phyloP scores from a whole-genome alignment of 2,329 filamentous ascomycete genomes.

The Venturia carpophila region DNA sequence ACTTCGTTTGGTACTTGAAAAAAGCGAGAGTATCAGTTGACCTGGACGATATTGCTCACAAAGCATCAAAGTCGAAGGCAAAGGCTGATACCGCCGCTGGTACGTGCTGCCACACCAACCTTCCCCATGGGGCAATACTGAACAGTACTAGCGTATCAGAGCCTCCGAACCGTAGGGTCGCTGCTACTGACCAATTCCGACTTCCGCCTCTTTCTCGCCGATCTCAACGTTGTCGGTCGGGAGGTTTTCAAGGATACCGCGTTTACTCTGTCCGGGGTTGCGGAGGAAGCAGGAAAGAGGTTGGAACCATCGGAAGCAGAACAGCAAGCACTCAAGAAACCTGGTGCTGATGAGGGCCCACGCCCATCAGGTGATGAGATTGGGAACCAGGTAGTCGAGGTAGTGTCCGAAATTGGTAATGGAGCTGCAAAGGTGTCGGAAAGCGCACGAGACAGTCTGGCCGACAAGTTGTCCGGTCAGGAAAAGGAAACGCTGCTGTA shows the following conservation, averaged over 20 bases:
- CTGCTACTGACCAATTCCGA: conserved; percentile 85
- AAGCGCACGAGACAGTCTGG: conserved; percentile 61
- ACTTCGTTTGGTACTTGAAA: conserved; percentile 78
- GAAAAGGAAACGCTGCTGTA: conserved; percentile 66
- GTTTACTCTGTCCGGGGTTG: conserved; percentile 66
- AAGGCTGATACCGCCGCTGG: conserved; percentile 65
- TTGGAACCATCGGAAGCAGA: conserved; percentile 62
- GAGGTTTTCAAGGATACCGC: conserved; percentile 85
- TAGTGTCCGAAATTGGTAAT: conserved; percentile 31
- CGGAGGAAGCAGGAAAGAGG: conserved; percentile 64
- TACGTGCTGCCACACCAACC: conserved; percentile 30
- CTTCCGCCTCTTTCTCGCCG: conserved; percentile 77
- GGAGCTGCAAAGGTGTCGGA: conserved; percentile 41
- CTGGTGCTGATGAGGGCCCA: conserved; percentile 36
- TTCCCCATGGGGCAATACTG: conserved; percentile 15
- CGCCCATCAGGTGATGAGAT: conserved; percentile 54
- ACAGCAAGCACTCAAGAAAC: conserved; percentile 45
- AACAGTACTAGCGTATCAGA: conserved; percentile 59
- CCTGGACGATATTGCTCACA: conserved; percentile 52
- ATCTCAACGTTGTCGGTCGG: conserved; percentile 68
- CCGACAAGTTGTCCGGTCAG: conserved; percentile 63
- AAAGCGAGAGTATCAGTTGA: conserved; percentile 66
- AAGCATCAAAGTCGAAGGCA: conserved; percentile 54
- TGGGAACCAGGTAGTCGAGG: conserved; percentile 39
- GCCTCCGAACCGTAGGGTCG: conserved; percentile 72